Evolutionary conservation across 2,329 filamentous ascomycete species (phyloP).

Genomic region (Colletotrichum sp.): DNA sequence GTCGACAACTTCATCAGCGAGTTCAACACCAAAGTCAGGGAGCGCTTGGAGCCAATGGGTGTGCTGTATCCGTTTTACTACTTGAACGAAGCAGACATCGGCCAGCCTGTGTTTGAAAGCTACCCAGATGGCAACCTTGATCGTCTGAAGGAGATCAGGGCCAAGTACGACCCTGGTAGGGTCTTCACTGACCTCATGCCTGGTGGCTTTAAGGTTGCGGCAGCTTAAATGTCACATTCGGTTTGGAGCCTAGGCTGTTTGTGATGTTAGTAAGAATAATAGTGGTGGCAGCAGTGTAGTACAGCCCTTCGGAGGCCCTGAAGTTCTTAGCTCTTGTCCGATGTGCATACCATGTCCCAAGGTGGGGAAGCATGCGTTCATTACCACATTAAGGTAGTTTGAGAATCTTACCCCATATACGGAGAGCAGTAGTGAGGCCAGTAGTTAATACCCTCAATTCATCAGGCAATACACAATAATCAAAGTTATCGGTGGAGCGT

Average conservation of each 20-base stretch:
- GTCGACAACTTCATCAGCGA: neutral
- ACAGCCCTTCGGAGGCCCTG: neutral
- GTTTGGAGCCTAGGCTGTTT: neutral
- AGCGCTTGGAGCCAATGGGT: neutral
- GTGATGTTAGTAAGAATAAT: rapidly evolving
- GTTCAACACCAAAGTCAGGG: neutral
- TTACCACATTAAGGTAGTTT: neutral
- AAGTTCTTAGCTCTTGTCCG: neutral
- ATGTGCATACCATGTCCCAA: neutral
- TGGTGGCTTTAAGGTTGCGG: neutral
- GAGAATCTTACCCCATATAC: neutral
- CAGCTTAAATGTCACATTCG: neutral
- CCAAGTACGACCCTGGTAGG: neutral
- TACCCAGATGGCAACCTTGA: neutral
- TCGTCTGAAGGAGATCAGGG: neutral
- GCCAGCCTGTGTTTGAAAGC: neutral
- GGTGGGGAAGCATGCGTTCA: neutral
- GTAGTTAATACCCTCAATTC: neutral
- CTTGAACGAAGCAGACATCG: neutral
- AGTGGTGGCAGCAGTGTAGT: rapidly evolving
- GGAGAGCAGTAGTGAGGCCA: neutral
- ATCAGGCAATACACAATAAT: neutral
- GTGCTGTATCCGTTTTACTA: neutral
- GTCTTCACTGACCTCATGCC: neutral
- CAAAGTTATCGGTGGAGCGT: rapidly evolving